phyloP scores from a whole-genome alignment of 108 stramenopile genomes.

The Skeletonema grethae region DNA sequence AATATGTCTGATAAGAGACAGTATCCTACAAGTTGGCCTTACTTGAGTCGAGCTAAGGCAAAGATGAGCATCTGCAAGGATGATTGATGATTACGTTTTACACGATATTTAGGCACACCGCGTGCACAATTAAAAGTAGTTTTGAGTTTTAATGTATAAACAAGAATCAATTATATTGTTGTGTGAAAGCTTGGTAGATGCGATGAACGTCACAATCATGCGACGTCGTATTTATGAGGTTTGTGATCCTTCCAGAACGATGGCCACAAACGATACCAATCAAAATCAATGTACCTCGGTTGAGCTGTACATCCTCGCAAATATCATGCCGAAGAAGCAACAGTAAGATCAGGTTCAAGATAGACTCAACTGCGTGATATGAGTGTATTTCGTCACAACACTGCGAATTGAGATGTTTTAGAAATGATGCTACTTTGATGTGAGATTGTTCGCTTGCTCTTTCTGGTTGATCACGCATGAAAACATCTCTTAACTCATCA shows the following conservation, averaged over 20 bases:
- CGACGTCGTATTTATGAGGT: slow-evolving; percentile 30
- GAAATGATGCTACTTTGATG: slow-evolving; percentile 5
- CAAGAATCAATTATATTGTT: neutral
- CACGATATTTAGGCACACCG: neutral
- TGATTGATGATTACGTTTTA: neutral
- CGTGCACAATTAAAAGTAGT: neutral
- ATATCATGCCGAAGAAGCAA: slow-evolving; percentile 40
- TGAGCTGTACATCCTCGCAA: slow-evolving; percentile 32
- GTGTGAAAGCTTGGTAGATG: neutral
- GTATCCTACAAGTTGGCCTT: slow-evolving; percentile 61
- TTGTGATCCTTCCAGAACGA: slow-evolving; percentile 31
- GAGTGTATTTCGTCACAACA: slow-evolving; percentile 24
- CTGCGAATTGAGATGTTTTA: slow-evolving; percentile 5
- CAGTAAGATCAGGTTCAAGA: slow-evolving; percentile 43
- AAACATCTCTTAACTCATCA: slow-evolving; percentile 7
- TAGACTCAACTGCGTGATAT: slow-evolving; percentile 10
- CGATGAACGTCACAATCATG: neutral
- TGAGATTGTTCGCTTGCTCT: neutral
- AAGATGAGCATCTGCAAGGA: neutral
- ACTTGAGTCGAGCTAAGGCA: slow-evolving; percentile 8
- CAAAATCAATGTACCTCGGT: slow-evolving; percentile 18
- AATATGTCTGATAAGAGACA: slow-evolving; percentile 57
- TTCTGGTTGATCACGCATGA: neutral
- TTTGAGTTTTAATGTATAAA: neutral
- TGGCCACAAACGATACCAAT: slow-evolving; percentile 41